Base-by-base conservation (phyloP, 1,284 basidiomycete species). In the Moniliophthora roreri region DNA sequence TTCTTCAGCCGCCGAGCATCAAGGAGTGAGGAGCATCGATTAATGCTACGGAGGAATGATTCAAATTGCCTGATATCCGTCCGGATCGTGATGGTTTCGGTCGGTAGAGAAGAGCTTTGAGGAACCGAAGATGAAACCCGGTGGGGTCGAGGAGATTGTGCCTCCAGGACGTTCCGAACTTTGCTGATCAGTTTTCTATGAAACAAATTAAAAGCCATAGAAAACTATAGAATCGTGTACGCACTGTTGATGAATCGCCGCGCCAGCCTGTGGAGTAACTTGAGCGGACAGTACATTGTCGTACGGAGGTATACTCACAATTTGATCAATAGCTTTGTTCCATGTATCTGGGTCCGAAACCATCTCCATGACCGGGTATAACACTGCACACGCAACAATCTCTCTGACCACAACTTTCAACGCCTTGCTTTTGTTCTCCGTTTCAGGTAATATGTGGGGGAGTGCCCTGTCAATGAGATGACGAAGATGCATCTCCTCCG, bases 291-390 rank as follows among this genome's bases (percentile, higher is more conserved):
- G 48, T 13, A 54, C 4, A 37, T 20, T 42, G 40, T 11, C 4
- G 41, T 20, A 9, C 11, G 10, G 41, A 16, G 35, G 18, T 9
- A 24, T 35, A 47, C 23, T 34, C 69, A 91, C 91, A 70, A 92
- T 81, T 72, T 95, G 88, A 67, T 98, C 95, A 50, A 98, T 91
- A 44, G 86, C 82, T 51, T 85, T 79, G 71, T 98, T 98, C 93
- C 95, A 98, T 61, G 97, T 97, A 69, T 98, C 96, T 15, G 94
- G 91, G 66, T 98, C 95, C 47, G 90, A 81, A 41, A 98, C 66
- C 85, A 95, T 91, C 52, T 98, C 92, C 75, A 98, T 87, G 51
- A 96, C 69, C 2, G 95, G 93, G 63, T 89, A 84, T 28, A 98
- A 66, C 4, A 97, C 83, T 1, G 87, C 76, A 63, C 92, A 95